Evolutionary conservation across 163 green algal species (phyloP), one percentile per base, ranked within the genome.

Genomic region (Scenedesmus sp.): DNA sequence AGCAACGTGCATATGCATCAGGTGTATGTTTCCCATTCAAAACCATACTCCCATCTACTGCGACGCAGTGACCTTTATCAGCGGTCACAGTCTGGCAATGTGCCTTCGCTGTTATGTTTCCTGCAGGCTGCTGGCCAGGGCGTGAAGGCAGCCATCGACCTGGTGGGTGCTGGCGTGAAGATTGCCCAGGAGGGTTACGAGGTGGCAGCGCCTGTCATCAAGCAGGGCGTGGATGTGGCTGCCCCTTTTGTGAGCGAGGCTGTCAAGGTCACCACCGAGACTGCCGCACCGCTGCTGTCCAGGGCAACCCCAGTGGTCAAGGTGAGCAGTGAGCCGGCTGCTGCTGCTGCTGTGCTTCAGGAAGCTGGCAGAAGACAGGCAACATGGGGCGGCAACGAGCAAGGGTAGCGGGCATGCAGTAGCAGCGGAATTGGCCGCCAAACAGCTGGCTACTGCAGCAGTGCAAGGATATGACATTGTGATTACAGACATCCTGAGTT

Each of bases 121-220:
- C 26, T 54, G 57, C 94, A 97, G 95, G 94, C 94, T 15, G 92
- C 94, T 8, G 96, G 96, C 8, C 92, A 95, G 70, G 88, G 91
- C 8, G 95, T 96, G 15, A 97, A 98, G 90, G 90, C 90, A 20
- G 94, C 94, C 57, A 62, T 97, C 12, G 91, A 93, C 60, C 84
- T 94, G 52, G 8, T 96, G 1, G 87, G 94, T 60, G 62, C 86
- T 84, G 95, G 93, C 23, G 83, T 96, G 13, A 87, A 96, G 84
- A 82, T 94, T 26, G 64, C 94, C 15, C 89, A 95, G 92, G 91
- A 95, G 95, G 95, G 94, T 56, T 96, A 96, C 79, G 93, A 95
- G 26, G 92, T 95, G 74, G 96, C 95, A 18, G 93, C 95, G 6
- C 97, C 97, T 9, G 94, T 95, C 3, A 92, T 97, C n/a, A 96